Evolutionary conservation across 768 basidiomycete species (phyloP), one percentile per base, ranked within the genome.

Genomic region (Infundibulicybe gibba): DNA sequence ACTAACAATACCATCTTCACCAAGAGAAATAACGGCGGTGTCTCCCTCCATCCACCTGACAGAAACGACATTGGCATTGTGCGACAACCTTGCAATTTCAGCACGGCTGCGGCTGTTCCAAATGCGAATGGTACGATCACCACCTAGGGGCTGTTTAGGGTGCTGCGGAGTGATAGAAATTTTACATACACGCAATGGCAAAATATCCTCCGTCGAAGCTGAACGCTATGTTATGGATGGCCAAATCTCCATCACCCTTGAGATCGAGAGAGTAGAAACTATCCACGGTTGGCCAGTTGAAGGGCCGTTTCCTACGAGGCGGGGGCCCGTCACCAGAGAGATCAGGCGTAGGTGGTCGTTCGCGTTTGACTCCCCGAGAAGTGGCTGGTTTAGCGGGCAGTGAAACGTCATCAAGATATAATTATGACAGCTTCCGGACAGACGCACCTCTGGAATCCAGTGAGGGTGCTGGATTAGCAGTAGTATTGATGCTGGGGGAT

Each of bases 11-110:
- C 84, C 83, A 56, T 84, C 81, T 33, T 67, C 72, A 17, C 70
- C 73, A 44, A 86, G 64, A n/a, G 76, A 69, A 15, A 87, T 59
- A 15, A 86, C 68, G 2, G 78, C 83, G 48, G 68, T 58, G 48
- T 81, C 77, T 25, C 70, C 71, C 32, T 76, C 73, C 68, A 85
- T 70, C 85, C 85, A 87, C 40, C 70, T 71, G 6, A 80, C 67
- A 8, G 71, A 68, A 20, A 76, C 61, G 8, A 81, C 63, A 2
- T 65, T 63, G 40, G 77, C 64, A 55, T 74, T 76, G 53, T 83
- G 80, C 16, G 71, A 61, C 41, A 87, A 64, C 40, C 76, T 70
- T 9, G 80, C 81, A 41, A 81, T 66, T 63, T 87, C 86, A 34
- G 60, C 59, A 12, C 62, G 64, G 25, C 54, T 66, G 30, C 57